Evolutionary conservation across 2,329 filamentous ascomycete genomes (phyloP), one percentile per base, ranked within the genome.

Genomic region (Diaporthe eres): DNA sequence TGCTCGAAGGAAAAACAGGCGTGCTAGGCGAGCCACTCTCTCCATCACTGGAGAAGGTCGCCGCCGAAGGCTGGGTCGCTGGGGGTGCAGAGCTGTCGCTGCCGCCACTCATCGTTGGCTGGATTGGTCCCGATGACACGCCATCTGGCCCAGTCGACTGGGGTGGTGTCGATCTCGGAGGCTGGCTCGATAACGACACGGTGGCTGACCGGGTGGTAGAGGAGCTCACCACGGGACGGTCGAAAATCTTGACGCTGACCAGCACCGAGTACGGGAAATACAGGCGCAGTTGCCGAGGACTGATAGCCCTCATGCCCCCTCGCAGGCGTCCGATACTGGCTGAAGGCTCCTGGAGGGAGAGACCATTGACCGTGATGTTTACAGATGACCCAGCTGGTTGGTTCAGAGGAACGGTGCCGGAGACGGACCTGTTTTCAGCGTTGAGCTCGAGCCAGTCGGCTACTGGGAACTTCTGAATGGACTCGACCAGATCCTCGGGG

Each of bases 291-390:
- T 42, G 58, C 10, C 58, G 58, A 9, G 22, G 37, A 17, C 9
- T n/a, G 17, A 57, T 44, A 6, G 28, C 13, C 28, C 12, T 34
- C 37, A 22, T 8, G 0, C 37, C 37, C 51, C 53, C 37, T 71
- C 53, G n/a, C 22, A 47, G 19, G 13, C 68, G 68, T 22, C n/a
- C 37, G 22, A 61, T 61, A 13, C 22, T 61, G 58, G 22, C n/a
- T 8, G 10, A 3, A 4, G 37, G 37, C 28, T 42, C 37, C 31
- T 28, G 28, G 19, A 60, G 13, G 37, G 68, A 31, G 15, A 58
- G 51, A 15, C 37, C 51, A 22, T 58, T n/a, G 53, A 71, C 68
- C 10, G 68, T 58, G 34, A 71, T 57, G 34, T 71, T 71, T 17
- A 71, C 67, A 19, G n/a, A 37, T 12, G 68, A 58, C 17, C 68